A percentile compares a stretch with the other conserved stretches of the same genome.
These are phyloP conservation scores for Gossypium gossypioides DNA, from an alignment of 441 rosid species.

Conservation along the genomic window DNA sequence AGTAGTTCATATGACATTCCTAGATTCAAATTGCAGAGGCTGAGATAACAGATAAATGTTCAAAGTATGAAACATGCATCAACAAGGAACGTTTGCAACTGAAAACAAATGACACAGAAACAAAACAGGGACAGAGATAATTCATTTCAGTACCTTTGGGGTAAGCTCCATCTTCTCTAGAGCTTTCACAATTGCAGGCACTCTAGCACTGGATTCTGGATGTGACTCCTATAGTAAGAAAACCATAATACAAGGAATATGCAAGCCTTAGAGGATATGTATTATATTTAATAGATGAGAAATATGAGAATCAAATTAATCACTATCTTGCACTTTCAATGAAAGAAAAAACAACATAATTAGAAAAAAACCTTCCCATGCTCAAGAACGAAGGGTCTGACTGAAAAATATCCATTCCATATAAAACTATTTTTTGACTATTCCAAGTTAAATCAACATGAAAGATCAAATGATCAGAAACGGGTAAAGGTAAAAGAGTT, in stretches of 20 bases:
- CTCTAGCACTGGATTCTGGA: conserved; percentile 91
- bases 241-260: conserved; percentile 1
- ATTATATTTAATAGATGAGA: neutral
- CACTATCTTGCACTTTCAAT: neutral
- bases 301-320: neutral
- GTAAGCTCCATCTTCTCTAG: conserved; percentile 11
- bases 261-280: neutral
- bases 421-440: neutral
- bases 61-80: neutral
- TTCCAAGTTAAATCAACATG: neutral
- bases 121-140: neutral
- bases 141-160: neutral
- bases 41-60: neutral
- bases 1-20: neutral
- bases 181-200: conserved; percentile 64
- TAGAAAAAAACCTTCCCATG: neutral
- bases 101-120: neutral
- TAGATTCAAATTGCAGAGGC: neutral
- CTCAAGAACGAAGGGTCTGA: neutral
- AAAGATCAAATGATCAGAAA: neutral
- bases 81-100: neutral
- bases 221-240: conserved; percentile 57
- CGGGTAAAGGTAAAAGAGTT: neutral
- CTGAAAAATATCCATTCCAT: neutral
- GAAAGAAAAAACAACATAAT: neutral